A percentile compares a stretch with the other conserved stretches of the same genome.
Conservation (phyloP, 176 grass and related monocot genomes). For the Juncus inflexus region DNA sequence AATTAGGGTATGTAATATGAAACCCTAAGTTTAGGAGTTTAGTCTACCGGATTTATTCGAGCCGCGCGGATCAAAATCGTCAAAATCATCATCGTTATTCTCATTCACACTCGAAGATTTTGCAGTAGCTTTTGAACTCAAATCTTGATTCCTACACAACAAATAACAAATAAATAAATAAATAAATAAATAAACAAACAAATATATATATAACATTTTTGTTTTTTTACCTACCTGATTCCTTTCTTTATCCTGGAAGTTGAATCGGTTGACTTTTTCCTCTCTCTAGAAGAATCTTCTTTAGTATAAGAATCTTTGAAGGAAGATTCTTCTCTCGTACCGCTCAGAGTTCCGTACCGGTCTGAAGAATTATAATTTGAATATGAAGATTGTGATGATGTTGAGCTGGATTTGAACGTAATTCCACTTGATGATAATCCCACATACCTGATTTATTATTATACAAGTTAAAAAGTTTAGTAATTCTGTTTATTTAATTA, state of each 20-base stretch:
- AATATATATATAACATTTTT: too few relatives aligned
- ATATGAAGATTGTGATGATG: constrained; percentile 21
- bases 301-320: constrained; percentile 53
- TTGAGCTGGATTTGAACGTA: constrained; percentile 74
- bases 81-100: constrained; percentile 58
- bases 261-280: constrained; percentile 32
- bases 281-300: constrained; percentile 46
- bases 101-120: constrained; percentile 25
- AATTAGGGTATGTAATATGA: not conserved
- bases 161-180: too few relatives aligned
- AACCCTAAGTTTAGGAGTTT: not conserved
- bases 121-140: constrained; percentile 30
- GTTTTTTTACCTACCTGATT: constrained; percentile 42
- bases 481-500: too few relatives aligned
- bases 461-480: constrained; percentile 31
- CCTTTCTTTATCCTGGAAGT: constrained; percentile 51
- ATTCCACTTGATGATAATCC: constrained; percentile 88
- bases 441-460: constrained; percentile 59
- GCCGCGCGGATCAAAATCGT: constrained; percentile 94
- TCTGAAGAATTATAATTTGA: constrained; percentile 48
- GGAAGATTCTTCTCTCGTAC: constrained; percentile 63
- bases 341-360: constrained; percentile 73
- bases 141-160: constrained; percentile 8
- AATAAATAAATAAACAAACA: too few relatives aligned
- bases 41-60: constrained; percentile 64